A percentile compares a stretch with the other conserved stretches of the same genome.
Conservation (phyloP, 106 monocot genomes). For the Dactylorhiza incarnata region DNA sequence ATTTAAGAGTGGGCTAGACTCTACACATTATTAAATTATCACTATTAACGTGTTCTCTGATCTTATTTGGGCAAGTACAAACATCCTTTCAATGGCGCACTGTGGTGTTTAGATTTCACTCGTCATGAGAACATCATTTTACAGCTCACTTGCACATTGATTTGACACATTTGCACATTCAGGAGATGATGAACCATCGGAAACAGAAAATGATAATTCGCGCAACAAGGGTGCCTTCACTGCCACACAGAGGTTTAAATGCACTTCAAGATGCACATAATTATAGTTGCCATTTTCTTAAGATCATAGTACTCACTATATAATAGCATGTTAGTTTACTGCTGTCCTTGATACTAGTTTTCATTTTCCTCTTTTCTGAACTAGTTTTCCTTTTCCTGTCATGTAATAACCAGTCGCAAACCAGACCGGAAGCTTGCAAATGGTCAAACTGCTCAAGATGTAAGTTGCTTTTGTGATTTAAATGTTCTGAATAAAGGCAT, state of each 20-base stretch:
- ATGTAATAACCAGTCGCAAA: constrained; percentile 27
- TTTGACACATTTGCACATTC: constrained; percentile 50
- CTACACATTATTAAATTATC: neutral
- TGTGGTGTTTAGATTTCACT: constrained; percentile 22
- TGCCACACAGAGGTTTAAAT: constrained; percentile 53
- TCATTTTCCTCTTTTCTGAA: neutral
- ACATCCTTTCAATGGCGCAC: neutral
- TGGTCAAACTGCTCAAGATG: constrained; percentile 27
- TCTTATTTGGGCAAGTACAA: neutral
- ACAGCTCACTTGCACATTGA: constrained; percentile 54
- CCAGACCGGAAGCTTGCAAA: constrained; percentile 6
- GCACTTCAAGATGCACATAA: constrained; percentile 36
- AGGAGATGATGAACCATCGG: constrained; percentile 62
- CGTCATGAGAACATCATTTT: constrained; percentile 19
- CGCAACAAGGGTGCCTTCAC: constrained; percentile 40
- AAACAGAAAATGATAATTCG: constrained; percentile 44
- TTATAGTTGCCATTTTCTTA: neutral
- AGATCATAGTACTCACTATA: neutral
- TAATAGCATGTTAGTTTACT: neutral
- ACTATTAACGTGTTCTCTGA: neutral
- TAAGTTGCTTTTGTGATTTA: constrained; percentile 17
- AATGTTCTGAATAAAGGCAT: neutral
- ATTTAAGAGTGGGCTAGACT: neutral
- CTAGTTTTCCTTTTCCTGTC: constrained; percentile 1
- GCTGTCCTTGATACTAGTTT: neutral